Conservation (phyloP, 2,329 filamentous ascomycete genomes). For the Hortaea werneckii region DNA sequence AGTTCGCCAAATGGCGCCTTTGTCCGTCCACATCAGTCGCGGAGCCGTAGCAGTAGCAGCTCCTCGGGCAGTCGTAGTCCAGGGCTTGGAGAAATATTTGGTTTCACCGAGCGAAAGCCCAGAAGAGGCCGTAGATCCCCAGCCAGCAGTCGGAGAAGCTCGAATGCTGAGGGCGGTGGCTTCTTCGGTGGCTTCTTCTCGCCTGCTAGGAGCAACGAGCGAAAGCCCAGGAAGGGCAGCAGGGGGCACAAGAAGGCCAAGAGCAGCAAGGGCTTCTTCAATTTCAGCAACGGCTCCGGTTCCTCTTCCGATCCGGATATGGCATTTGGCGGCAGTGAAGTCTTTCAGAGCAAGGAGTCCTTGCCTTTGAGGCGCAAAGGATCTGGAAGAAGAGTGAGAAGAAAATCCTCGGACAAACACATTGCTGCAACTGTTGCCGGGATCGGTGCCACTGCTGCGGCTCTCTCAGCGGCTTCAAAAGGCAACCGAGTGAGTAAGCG, state of each 20-base stretch:
- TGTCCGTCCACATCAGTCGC: conserved; percentile 23
- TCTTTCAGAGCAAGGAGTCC: conserved; percentile 13
- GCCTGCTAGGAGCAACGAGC: conserved; percentile 13
- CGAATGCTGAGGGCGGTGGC: conserved; percentile 11
- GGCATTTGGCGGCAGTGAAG: conserved; percentile 32
- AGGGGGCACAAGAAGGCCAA: conserved; percentile 25
- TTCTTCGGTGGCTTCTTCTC: conserved; percentile 24
- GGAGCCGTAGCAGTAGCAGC: conserved; percentile 23
- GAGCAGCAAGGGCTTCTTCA: conserved; percentile 35
- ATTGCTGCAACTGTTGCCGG: conserved; percentile 37
- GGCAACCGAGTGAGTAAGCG: conserved; percentile 17
- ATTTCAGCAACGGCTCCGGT: conserved; percentile 36
- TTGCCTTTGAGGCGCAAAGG: conserved; percentile 13
- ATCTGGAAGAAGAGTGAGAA: conserved; percentile 17
- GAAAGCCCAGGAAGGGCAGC: conserved; percentile 5
- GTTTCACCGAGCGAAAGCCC: conserved; percentile 8
- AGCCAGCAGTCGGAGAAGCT: conserved; percentile 6
- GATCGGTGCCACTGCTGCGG: conserved; percentile 39
- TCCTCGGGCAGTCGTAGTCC: conserved; percentile 28
- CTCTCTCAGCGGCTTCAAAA: conserved; percentile 35
- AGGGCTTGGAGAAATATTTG: conserved; percentile 16
- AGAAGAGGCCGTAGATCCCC: conserved; percentile 6
- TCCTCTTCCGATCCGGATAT: conserved; percentile 37
- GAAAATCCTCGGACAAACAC: conserved; percentile 34
- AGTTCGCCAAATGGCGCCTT: conserved; percentile 11